These are phyloP conservation scores for Colletotrichum plurivorum DNA, from an alignment of 2,329 filamentous ascomycete species.

Conservation along the genomic window DNA sequence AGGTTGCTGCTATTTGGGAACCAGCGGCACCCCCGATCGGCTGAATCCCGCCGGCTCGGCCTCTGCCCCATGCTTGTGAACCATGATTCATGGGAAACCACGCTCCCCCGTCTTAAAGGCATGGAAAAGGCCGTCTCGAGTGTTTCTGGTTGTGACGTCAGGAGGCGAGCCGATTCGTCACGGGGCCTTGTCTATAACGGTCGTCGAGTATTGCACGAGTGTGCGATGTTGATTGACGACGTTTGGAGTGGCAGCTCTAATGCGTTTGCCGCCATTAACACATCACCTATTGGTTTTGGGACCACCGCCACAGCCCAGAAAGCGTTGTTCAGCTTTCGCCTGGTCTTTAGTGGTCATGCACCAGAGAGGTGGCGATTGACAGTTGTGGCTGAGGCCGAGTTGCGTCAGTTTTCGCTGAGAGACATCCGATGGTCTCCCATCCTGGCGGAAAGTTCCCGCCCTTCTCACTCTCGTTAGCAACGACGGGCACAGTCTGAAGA, in stretches of 20 bases:
- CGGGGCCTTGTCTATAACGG: neutral
- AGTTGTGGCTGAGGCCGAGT: too few species aligned
- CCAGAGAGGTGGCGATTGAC: too few species aligned
- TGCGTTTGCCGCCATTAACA: neutral
- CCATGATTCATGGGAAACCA: neutral
- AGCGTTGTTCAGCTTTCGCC: too few species aligned
- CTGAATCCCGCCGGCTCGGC: slow-evolving; percentile 4
- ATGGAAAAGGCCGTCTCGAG: slow-evolving; percentile 9
- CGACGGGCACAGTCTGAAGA: too few species aligned
- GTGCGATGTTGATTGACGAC: neutral
- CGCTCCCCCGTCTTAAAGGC: neutral
- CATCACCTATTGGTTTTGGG: neutral
- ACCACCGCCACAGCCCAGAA: neutral
- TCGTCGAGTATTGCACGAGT: neutral
- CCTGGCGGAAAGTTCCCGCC: too few species aligned
- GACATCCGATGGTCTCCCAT: too few species aligned
- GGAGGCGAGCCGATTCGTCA: neutral
- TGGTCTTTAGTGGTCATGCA: too few species aligned
- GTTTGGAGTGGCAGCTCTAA: neutral
- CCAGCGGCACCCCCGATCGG: slow-evolving; percentile 18
- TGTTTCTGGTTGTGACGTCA: slow-evolving; percentile 12
- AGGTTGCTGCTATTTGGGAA: neutral
- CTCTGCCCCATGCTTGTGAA: slow-evolving; percentile 12
- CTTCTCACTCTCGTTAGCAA: too few species aligned
- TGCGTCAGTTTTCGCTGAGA: too few species aligned